These are phyloP conservation scores for Fagopyrum tataricum DNA, from an alignment of 148 eudicot genomes.

Conservation along the genomic window DNA sequence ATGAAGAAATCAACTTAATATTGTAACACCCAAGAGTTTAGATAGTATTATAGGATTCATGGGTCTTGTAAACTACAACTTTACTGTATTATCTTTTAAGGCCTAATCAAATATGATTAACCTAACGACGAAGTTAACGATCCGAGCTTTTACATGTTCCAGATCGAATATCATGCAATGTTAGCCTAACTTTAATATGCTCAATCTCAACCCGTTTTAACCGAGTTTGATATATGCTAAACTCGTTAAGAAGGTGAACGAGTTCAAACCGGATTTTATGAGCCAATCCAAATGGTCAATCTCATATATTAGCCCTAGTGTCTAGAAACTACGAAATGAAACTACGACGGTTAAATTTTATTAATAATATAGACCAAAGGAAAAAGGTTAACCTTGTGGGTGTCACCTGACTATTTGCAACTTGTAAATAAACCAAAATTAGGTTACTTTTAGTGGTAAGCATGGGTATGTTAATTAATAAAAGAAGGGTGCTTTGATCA, in stretches of 20 bases:
- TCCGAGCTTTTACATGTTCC: too few species aligned
- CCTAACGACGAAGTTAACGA: too few species aligned
- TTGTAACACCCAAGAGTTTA: background rate
- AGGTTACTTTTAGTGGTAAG: background rate
- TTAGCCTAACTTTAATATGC: too few species aligned
- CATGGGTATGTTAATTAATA: background rate
- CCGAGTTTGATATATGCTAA: too few species aligned
- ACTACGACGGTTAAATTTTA: too few species aligned
- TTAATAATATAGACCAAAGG: background rate
- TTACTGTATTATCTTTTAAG: background rate
- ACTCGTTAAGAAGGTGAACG: too few species aligned
- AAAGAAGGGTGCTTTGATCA: background rate
- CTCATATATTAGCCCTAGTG: too few species aligned
- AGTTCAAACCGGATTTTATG: too few species aligned
- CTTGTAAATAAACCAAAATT: background rate
- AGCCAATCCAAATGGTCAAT: too few species aligned
- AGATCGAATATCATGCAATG: too few species aligned
- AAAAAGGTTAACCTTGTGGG: conserved; percentile 9
- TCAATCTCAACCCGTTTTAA: too few species aligned
- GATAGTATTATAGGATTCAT: background rate
- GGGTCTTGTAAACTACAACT: background rate
- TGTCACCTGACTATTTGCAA: background rate
- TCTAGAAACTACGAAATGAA: too few species aligned
- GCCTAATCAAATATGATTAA: background rate
- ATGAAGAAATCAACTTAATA: background rate